Evolutionary conservation across 495 filamentous ascomycete genomes (phyloP).

Genomic region (Lentithecium fluviatile): DNA sequence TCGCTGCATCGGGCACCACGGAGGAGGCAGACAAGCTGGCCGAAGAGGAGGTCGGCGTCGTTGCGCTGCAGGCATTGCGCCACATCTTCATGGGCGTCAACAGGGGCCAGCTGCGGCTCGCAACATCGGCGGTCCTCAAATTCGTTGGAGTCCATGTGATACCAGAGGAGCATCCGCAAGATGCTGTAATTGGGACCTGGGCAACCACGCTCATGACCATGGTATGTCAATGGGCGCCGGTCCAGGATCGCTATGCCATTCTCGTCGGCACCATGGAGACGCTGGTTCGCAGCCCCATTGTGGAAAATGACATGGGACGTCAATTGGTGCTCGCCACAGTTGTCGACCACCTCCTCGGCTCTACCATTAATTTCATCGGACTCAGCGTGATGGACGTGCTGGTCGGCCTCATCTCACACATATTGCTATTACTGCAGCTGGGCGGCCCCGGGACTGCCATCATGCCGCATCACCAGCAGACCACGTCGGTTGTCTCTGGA

Average conservation of each 20-base stretch:
- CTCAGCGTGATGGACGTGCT: constrained; percentile 91
- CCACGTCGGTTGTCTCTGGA: constrained; percentile 27
- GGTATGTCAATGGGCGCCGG: constrained; percentile 78
- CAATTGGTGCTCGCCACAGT: constrained; percentile 72
- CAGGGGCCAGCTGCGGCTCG: constrained; percentile 70
- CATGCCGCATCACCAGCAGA: constrained; percentile 37
- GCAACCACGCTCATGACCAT: constrained; percentile 74
- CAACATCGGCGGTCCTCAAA: constrained; percentile 65
- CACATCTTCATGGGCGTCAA: constrained; percentile 75
- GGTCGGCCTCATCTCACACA: constrained; percentile 75
- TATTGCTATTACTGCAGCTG: constrained; percentile 68
- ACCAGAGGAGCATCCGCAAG: constrained; percentile 47
- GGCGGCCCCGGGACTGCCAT: constrained; percentile 51
- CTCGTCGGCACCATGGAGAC: constrained; percentile 75
- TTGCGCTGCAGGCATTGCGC: constrained; percentile 78
- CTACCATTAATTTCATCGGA: constrained; percentile 87
- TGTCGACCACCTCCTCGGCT: constrained; percentile 76
- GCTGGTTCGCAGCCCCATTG: constrained; percentile 61
- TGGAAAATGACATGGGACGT: constrained; percentile 63
- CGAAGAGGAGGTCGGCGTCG: constrained; percentile 79
- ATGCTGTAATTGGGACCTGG: constrained; percentile 59
- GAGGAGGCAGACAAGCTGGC: constrained; percentile 81
- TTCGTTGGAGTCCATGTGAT: constrained; percentile 65
- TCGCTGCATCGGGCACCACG: constrained; percentile 68
- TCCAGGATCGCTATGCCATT: constrained; percentile 87